Base-by-base conservation (phyloP, 306 rosid genomes). In the Lupinus albus region DNA sequence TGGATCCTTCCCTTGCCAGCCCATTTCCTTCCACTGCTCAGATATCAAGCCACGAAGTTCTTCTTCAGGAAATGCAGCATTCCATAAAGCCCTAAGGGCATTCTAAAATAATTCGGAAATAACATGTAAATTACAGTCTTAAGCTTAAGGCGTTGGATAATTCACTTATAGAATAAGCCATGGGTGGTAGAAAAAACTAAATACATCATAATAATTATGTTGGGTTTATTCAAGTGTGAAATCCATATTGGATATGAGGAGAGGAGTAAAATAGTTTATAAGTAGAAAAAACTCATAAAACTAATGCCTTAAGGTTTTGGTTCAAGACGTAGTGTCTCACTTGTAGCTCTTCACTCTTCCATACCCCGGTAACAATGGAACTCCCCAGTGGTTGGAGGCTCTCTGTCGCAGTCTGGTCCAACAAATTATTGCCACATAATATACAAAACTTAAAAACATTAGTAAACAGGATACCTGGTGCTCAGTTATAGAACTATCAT, bases 1-100 rank as follows among this genome's bases (percentile, higher is more conserved):
- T 51, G 99, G 99, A 78, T 94, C 99, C 82, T 94, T 94, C 67
- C 99, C 99, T 82, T 94, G 99, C 99, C 99, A 94, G 46, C 99
- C 99, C 99, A 94, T 94, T 76, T 90, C 97, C 81, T 94, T 94
- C 99, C 99, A 94, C 76, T 94, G 99, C 69, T 94, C 99, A 53
- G 99, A 90, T 78, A 94, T 90, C 75, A 94, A 76, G 62, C 97
- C 96, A 64, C 13, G 65, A 17, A 94, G 97, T 74, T 94, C 89
- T 84, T 94, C 95, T 70, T 90, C 97, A 28, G 99, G 99, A 83
- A 83, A 94, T 66, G 99, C 70, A 57, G 80, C 83, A 71, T 66
- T 86, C 99, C 99, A 94, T 70, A 94, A 79, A 78, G 96, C 88
- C 86, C 87, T 88, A 67, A 94, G 75, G 70, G 99, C 88, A 70